These are phyloP conservation scores for Coelastrella sp. DNA, from an alignment of 139 green algal genomes.

Conservation along the genomic window DNA sequence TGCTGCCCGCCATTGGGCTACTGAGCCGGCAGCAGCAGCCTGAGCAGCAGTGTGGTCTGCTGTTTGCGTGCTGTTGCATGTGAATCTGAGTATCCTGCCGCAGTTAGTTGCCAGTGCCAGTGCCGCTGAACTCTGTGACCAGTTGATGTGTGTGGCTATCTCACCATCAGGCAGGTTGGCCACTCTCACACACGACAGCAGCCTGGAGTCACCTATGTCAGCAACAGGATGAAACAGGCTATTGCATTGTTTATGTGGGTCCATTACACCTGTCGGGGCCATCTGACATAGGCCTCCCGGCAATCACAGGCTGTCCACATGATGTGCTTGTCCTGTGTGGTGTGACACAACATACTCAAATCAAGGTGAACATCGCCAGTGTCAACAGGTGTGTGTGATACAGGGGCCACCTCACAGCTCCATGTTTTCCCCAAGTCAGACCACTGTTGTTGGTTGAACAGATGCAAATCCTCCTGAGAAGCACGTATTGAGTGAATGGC, in stretches of 20 bases:
- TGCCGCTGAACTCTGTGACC: neutral
- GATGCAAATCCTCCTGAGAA: no score
- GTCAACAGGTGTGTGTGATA: no score
- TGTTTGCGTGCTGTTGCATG: neutral
- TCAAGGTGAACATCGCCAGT: no score
- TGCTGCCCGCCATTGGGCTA: neutral
- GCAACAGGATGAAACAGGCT: neutral
- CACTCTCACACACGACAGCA: neutral
- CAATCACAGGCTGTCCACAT: no score
- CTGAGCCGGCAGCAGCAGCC: neutral
- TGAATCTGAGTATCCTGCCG: constrained; percentile 26
- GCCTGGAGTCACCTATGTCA: neutral
- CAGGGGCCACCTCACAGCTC: no score
- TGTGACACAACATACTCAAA: neutral
- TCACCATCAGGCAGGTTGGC: neutral
- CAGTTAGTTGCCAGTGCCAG: constrained; percentile 21
- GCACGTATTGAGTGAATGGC: neutral
- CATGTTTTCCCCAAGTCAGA: no score
- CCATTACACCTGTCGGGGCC: no score
- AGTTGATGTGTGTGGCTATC: constrained; percentile 9
- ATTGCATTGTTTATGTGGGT: no score
- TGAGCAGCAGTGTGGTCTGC: neutral
- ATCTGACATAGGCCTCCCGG: no score
- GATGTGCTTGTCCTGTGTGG: neutral
- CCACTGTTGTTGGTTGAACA: no score